These are phyloP conservation scores for Homolaphlyctis polyrhiza DNA, from an alignment of 371 early-diverging fungal genomes.

Conservation along the genomic window DNA sequence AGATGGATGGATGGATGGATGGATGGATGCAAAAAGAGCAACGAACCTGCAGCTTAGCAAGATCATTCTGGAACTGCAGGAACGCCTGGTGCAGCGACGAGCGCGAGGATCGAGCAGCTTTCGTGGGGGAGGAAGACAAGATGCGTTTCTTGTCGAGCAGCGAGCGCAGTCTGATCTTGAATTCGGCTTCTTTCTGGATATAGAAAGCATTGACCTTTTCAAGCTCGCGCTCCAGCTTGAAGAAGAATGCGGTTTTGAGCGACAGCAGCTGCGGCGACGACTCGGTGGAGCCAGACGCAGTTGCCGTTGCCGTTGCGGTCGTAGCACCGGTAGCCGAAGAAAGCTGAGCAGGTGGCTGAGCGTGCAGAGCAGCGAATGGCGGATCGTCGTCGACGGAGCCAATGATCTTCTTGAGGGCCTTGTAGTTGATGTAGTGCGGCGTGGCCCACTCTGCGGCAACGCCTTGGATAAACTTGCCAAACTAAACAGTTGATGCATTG, in stretches of 20 bases:
- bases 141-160: slow-evolving; percentile 61
- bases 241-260: slow-evolving; percentile 49
- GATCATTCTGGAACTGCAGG: slow-evolving; percentile 81
- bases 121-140: slow-evolving; percentile 15
- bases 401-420: slow-evolving; percentile 93
- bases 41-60: slow-evolving; percentile 80
- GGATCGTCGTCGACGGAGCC: slow-evolving; percentile 50
- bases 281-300: neutral
- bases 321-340: slow-evolving; percentile 32
- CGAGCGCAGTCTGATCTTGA: slow-evolving; percentile 39
- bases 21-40: neutral
- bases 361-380: neutral
- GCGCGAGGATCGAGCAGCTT: slow-evolving; percentile 28
- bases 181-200: slow-evolving; percentile 49
- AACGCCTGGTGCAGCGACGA: slow-evolving; percentile 82
- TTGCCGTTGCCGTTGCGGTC: slow-evolving; percentile 26
- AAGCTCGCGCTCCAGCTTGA: slow-evolving; percentile 49
- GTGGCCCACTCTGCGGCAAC: slow-evolving; percentile 89
- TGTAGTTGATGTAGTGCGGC: slow-evolving; percentile 80
- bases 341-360: neutral
- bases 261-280: slow-evolving; percentile 23
- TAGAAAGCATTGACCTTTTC: slow-evolving; percentile 57
- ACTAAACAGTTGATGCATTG: slow-evolving; percentile 54
- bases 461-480: slow-evolving; percentile 93
- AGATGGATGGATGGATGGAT: neutral